A percentile compares a stretch with the other conserved stretches of the same genome.
Evolutionary conservation across 257 asterid species (phyloP).

Genomic region (Capsicum baccatum): DNA sequence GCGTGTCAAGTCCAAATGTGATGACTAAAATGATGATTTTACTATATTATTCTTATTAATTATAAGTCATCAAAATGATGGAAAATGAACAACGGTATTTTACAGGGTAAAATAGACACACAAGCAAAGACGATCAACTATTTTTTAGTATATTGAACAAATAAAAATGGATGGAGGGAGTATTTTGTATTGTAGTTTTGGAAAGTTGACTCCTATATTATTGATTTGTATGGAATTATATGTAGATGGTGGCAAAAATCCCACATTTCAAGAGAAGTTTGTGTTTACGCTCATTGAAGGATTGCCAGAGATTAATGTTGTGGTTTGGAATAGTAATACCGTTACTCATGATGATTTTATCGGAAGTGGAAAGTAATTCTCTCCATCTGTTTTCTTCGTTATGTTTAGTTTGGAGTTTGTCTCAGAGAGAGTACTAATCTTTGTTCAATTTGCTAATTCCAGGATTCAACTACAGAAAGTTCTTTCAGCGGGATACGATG

Average conservation of each 20-base stretch:
- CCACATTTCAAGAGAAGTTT: slow-evolving; percentile 96
- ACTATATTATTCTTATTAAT: too few species aligned
- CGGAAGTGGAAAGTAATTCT: slow-evolving; percentile 82
- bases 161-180: too few species aligned
- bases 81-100: too few species aligned
- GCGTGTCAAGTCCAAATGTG: too few species aligned
- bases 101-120: too few species aligned
- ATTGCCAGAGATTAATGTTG: slow-evolving; percentile 61
- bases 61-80: too few species aligned
- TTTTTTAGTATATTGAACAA: too few species aligned
- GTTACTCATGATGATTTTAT: slow-evolving; percentile 74
- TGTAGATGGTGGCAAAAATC: slow-evolving; percentile 89
- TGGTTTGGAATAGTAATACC: slow-evolving; percentile 95
- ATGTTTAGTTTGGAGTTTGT: neutral
- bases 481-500: slow-evolving; percentile 80
- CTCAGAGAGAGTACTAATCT: neutral
- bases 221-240: slow-evolving; percentile 25
- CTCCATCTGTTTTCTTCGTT: neutral
- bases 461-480: slow-evolving; percentile 88
- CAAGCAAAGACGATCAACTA: too few species aligned
- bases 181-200: neutral
- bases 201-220: neutral
- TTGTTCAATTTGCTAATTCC: slow-evolving; percentile 27
- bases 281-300: slow-evolving; percentile 87
- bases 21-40: too few species aligned